A percentile compares a stretch with the other conserved stretches of the same genome.
These are phyloP conservation scores for Diaporthe destruens DNA, from an alignment of 2,329 filamentous ascomycete genomes.

Conservation along the genomic window DNA sequence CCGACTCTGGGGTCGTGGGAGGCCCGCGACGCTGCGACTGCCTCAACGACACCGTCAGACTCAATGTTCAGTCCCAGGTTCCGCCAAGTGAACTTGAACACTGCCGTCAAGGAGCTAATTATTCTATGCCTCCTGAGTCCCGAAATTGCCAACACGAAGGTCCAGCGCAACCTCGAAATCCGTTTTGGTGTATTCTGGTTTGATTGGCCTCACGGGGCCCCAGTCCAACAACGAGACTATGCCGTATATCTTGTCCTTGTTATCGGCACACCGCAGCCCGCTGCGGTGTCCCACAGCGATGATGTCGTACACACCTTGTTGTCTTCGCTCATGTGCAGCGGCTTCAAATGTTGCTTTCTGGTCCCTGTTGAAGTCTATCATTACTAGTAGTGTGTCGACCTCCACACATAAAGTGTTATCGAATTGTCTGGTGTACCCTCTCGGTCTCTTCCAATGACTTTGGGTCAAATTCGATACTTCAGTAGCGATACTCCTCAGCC, in stretches of 20 bases:
- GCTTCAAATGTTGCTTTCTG: background rate
- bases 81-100: too few relatives aligned
- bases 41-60: too few relatives aligned
- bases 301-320: background rate
- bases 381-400: background rate
- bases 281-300: too few relatives aligned
- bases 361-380: background rate
- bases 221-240: background rate
- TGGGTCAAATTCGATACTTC: background rate
- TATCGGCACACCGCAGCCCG: background rate
- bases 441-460: background rate
- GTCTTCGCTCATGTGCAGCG: background rate
- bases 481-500: background rate
- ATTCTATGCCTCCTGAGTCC: too few relatives aligned
- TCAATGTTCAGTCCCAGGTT: background rate
- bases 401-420: background rate
- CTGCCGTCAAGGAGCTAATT: too few relatives aligned
- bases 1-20: too few relatives aligned
- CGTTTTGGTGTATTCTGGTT: background rate
- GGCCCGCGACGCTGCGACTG: too few relatives aligned
- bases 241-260: background rate
- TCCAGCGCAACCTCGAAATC: background rate
- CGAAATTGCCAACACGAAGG: background rate
- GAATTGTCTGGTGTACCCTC: background rate
- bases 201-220: background rate